Base-by-base conservation (phyloP, 1,284 basidiomycete species). In the Sutorius eximius region DNA sequence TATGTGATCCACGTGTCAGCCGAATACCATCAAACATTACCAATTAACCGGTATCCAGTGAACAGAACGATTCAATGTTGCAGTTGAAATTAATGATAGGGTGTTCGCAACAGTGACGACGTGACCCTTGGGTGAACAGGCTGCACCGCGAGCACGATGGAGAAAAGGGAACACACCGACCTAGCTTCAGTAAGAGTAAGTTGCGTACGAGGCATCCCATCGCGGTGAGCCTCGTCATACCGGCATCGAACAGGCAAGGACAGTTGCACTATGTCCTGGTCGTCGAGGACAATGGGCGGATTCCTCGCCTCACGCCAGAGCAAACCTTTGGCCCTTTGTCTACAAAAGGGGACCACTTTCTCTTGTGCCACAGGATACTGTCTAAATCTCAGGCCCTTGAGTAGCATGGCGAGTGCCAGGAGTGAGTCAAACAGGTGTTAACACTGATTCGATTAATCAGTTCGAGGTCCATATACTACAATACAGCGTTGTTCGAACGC, bases 401-500 rank as follows among this genome's bases (percentile, higher is more conserved):
- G 10, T 36, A n/a, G 40, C 27, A 36, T 36, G 29, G 29, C 20
- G 32, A 45, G 20, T 36, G 20, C 29, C 15, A 4, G 34, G 29
- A 44, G 37, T 13, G 11, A 32, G 24, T 29, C 24, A n/a, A 37
- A 29, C 29, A 46, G n/a, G 54, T 43, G 45, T 30, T 34, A 27
- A 37, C 15, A 49, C 20, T 32, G 13, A 29, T n/a, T n/a, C 16
- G 5, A 41, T 63, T 45, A 70, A 33, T 41, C 27, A 9, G 51
- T 42, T 24, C 63, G 57, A 45, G 41, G 59, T 18, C 90, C 88
- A 64, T 91, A 93, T 7, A 94, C 76, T 51, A 81, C 76, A 49
- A 79, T 47, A 69, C 92, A 95, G 33, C 95, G 80, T 61, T 87
- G 77, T 72, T 97, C 92, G 65, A 99, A 99, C 5, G 95, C 95